Percentiles rank a stretch among this genome's conserved stretches.
These are phyloP conservation scores for Castanospermum australe DNA, from an alignment of 306 rosid genomes.

Conservation along the genomic window DNA sequence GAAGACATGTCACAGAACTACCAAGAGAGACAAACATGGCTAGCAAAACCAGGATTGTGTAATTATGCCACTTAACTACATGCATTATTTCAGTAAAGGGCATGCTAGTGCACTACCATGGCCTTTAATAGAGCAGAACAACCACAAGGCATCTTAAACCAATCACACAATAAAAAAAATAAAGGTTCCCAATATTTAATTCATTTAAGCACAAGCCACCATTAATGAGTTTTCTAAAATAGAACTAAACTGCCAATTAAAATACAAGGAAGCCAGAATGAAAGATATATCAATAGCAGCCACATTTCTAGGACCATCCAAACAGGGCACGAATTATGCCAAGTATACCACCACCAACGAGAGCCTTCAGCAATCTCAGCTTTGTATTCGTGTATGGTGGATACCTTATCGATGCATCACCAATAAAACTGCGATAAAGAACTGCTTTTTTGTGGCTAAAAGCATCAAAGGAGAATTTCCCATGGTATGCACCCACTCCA, in stretches of 20 bases:
- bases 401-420: conserved; percentile 80
- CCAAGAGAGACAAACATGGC: not conserved
- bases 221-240: not conserved
- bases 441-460: conserved; percentile 96
- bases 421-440: conserved; percentile 71
- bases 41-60: not conserved
- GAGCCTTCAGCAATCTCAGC: conserved; percentile 72
- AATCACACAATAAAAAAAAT: not conserved
- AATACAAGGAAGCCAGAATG: conserved; percentile 18
- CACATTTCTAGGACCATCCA: conserved; percentile 58
- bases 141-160: not conserved
- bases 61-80: not conserved
- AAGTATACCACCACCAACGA: conserved; percentile 63
- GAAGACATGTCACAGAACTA: not conserved
- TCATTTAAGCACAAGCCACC: not conserved
- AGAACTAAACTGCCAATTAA: not conserved
- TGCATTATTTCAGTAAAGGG: not conserved
- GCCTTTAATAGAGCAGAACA: not conserved
- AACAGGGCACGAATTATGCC: conserved; percentile 65
- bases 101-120: not conserved
- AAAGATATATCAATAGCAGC: not conserved
- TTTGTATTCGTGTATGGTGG: conserved; percentile 86
- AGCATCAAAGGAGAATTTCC: conserved; percentile 93
- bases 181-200: not conserved
- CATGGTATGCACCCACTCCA: conserved; percentile 94